These are phyloP conservation scores for Vaucheria bursata DNA, from an alignment of 352 stramenopile species.

Conservation along the genomic window DNA sequence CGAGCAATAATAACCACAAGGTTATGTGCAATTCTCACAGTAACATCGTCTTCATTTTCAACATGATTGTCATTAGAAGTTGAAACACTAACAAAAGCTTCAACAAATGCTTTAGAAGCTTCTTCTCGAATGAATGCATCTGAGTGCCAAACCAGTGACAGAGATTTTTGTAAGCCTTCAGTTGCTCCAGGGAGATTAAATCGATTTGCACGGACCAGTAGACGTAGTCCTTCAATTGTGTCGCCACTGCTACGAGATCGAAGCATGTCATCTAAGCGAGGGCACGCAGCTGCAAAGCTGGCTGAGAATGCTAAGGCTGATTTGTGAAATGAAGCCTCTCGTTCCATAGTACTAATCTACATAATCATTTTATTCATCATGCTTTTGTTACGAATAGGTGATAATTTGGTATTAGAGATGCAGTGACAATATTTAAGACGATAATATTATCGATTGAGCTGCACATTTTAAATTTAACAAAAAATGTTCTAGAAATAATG, in stretches of 20 bases:
- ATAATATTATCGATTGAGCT: too few relatives aligned
- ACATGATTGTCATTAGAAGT: not conserved
- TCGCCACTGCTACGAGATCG: not conserved
- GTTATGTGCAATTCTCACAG: slow-evolving; percentile 6
- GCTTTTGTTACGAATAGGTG: too few relatives aligned
- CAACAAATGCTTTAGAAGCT: slow-evolving; percentile 23
- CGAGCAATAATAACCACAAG: slow-evolving; percentile 20
- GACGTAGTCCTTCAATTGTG: not conserved
- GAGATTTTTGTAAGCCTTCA: slow-evolving; percentile 25
- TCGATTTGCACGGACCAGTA: slow-evolving; percentile 15
- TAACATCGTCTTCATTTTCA: not conserved
- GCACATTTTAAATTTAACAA: too few relatives aligned
- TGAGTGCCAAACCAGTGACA: slow-evolving; percentile 35
- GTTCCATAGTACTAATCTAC: not conserved
- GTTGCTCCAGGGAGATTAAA: slow-evolving; percentile 19
- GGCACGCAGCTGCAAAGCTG: not conserved
- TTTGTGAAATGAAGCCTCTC: not conserved
- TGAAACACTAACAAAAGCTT: slow-evolving; percentile 10
- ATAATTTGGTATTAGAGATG: too few relatives aligned
- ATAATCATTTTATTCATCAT: too few relatives aligned
- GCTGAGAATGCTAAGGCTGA: not conserved
- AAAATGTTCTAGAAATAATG: too few relatives aligned
- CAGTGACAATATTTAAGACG: too few relatives aligned
- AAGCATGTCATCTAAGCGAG: not conserved
- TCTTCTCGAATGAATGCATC: slow-evolving; percentile 15